phyloP scores from a whole-genome alignment of 495 filamentous ascomycete species.

The Cladorrhinum samala region DNA sequence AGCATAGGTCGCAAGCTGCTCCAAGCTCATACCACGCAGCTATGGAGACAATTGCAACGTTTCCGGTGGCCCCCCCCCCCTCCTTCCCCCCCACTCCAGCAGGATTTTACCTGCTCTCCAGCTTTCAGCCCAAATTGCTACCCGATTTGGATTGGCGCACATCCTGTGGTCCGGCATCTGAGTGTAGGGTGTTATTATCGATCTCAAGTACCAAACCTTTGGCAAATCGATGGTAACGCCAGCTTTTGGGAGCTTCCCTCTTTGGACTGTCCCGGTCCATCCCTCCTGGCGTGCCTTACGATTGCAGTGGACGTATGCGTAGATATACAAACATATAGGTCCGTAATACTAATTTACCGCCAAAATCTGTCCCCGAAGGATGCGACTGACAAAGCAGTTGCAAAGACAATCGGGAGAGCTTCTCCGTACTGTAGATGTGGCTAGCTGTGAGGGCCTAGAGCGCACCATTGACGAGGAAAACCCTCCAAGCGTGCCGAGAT shows the following conservation, averaged over 20 bases:
- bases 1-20: conserved; percentile 10
- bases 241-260: neutral
- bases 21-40: no score
- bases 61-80: no score
- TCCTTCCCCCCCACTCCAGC: no score
- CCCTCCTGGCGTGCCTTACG: neutral
- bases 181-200: conserved; percentile 11
- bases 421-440: no score
- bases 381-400: no score
- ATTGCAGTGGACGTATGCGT: neutral
- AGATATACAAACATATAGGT: no score
- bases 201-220: conserved; percentile 9
- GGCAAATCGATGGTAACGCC: conserved; percentile 7
- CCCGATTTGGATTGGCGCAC: conserved; percentile 1
- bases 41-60: conserved; percentile 2
- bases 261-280: neutral
- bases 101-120: neutral
- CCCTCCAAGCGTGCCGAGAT: no score
- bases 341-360: no score
- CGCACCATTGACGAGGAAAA: no score
- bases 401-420: no score
- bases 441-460: no score
- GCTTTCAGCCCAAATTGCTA: conserved; percentile 2
- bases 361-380: no score
- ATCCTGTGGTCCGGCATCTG: neutral